phyloP scores from a whole-genome alignment of 164 flowering plant species.

The Chimonanthus salicifolius region DNA sequence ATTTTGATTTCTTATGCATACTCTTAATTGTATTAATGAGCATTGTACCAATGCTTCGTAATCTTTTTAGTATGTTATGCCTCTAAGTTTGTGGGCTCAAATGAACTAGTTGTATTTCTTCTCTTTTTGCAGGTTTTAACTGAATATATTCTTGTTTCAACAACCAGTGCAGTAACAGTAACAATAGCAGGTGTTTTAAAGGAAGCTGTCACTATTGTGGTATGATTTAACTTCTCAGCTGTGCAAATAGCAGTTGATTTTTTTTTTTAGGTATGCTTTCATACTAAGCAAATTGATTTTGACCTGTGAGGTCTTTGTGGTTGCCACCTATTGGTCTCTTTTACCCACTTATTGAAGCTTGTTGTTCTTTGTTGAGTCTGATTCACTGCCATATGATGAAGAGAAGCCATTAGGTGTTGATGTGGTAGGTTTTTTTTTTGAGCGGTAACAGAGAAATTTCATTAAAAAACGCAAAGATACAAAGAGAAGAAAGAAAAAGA shows the following conservation, averaged over 20 bases:
- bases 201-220: constrained; percentile 97
- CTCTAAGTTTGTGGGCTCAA: not conserved
- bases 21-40: too few relatives aligned
- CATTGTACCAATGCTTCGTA: too few relatives aligned
- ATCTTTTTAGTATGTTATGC: too few relatives aligned
- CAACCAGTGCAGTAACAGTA: constrained; percentile 97
- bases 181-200: constrained; percentile 97
- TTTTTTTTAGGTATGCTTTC: not conserved
- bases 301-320: constrained; percentile 5
- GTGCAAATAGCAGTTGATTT: not conserved
- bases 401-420: too few relatives aligned
- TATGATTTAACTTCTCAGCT: constrained; percentile 23
- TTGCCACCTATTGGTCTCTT: not conserved
- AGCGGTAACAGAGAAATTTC: too few relatives aligned
- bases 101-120: not conserved
- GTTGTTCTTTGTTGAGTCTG: too few relatives aligned
- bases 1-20: too few relatives aligned
- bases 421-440: too few relatives aligned
- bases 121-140: constrained; percentile 74
- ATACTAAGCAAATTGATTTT: not conserved
- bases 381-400: too few relatives aligned
- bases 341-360: not conserved
- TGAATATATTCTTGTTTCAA: constrained; percentile 85
- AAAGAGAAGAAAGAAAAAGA: too few relatives aligned
- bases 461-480: too few relatives aligned